phyloP scores from a whole-genome alignment of 2,329 filamentous ascomycete genomes.

The Colletotrichum cordylinicola region DNA sequence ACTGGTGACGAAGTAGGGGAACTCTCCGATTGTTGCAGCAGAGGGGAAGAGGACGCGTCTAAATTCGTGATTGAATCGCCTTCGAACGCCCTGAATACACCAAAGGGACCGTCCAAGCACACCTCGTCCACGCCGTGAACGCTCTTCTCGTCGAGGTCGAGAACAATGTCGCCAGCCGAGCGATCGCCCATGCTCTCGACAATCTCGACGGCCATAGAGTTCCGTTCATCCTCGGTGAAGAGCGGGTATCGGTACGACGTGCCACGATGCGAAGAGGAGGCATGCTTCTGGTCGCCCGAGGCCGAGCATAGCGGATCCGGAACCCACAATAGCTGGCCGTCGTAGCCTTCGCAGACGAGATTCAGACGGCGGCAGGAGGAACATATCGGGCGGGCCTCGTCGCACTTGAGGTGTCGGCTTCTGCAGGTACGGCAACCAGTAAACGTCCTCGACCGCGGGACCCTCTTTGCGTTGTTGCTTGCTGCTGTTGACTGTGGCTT shows the following conservation, averaged over 20 bases:
- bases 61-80: background rate
- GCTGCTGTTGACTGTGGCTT: background rate
- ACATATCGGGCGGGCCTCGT: constrained; percentile 45
- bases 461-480: background rate
- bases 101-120: constrained; percentile 15
- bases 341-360: constrained; percentile 44
- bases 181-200: constrained; percentile 33
- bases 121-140: background rate
- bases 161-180: constrained; percentile 26
- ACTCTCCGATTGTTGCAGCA: background rate
- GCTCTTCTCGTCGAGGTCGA: constrained; percentile 26
- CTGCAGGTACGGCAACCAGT: constrained; percentile 39
- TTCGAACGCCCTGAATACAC: constrained; percentile 18
- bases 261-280: constrained; percentile 11
- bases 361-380: constrained; percentile 39
- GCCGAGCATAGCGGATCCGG: constrained; percentile 27
- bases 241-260: constrained; percentile 45
- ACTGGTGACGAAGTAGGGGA: background rate
- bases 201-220: constrained; percentile 38
- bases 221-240: constrained; percentile 41
- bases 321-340: constrained; percentile 37
- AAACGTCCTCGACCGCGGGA: constrained; percentile 29
- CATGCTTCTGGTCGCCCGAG: background rate
- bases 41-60: background rate
- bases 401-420: constrained; percentile 49